Evolutionary conservation across 2,329 filamentous ascomycete genomes (phyloP), one percentile per base, ranked within the genome.

Genomic region (Botrytis aclada): DNA sequence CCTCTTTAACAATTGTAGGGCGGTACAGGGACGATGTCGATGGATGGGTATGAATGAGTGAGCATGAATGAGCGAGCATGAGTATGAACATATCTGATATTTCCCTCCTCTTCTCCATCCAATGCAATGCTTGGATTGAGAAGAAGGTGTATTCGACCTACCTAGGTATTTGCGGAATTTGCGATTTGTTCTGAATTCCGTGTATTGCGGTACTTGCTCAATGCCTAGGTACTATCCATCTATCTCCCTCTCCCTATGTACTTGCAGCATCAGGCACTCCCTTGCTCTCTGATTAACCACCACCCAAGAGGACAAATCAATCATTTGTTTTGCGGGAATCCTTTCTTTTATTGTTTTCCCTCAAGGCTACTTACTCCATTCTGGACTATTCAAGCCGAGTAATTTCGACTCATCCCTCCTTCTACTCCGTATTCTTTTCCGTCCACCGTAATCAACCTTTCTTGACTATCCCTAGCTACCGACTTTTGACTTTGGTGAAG

Each of bases 331-430:
- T 37, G 43, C 10, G 41, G 22, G 25, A 47, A n/a, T 62, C n/a
- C 29, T 61, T 70, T 63, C 41, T 63, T 47, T 70, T 25, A 14
- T 47, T 12, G 7, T n/a, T 51, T 34, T 47, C 43, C 22, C n/a
- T 10, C 22, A 5, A 32, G 18, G n/a, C 29, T 51, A 51, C 47
- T 51, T 51, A 51, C 47, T 51, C 47, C 14, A 12, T 12, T 51
- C 47, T n/a, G 47, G 47, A 22, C 12, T 37, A 9, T 47, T 2
- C 43, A 66, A 37, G 63, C 63, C 43, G 51, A 66, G 43, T 34
- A 43, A 51, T 51, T 66, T 66, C 63, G 32, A 66, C 37, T 37
- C 63, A 66, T 51, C 43, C 43, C 62, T 65, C 62, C 25, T 65
- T n/a, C 63, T 14, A 18, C 25, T 62, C 61, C 25, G 37, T 62